These are phyloP conservation scores for Asterophora parasitica DNA, from an alignment of 768 basidiomycete genomes.

Conservation along the genomic window DNA sequence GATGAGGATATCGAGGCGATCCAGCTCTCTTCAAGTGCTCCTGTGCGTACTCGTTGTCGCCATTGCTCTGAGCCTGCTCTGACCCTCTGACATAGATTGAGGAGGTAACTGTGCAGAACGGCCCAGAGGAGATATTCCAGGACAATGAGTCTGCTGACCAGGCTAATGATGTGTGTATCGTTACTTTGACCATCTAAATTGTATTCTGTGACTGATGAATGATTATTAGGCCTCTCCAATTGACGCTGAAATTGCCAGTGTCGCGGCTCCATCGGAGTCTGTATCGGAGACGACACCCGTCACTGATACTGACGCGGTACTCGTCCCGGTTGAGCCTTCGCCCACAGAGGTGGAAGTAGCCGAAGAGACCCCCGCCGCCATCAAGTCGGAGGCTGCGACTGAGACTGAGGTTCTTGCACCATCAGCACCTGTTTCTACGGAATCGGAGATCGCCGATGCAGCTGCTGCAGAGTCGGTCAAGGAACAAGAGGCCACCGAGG, in stretches of 20 bases:
- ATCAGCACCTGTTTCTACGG: background rate
- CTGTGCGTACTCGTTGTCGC: background rate
- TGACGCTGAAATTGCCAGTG: background rate
- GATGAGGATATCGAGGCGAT: conserved; percentile 3
- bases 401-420: background rate
- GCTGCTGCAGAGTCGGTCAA: background rate
- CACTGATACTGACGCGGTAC: background rate
- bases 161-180: conserved; percentile 4
- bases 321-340: background rate
- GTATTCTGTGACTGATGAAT: background rate
- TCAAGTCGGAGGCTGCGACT: background rate
- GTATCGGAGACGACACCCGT: background rate
- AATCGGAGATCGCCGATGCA: background rate
- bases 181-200: too few species aligned
- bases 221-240: background rate
- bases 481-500: background rate
- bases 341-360: background rate
- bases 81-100: conserved; percentile 5
- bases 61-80: background rate
- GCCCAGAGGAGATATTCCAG: background rate
- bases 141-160: conserved; percentile 1
- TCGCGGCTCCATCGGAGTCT: background rate
- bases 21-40: background rate
- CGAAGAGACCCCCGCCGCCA: background rate
- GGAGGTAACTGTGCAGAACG: background rate